Conservation (phyloP, 1,139 yeast genomes). For the Kodamaea sp. region DNA sequence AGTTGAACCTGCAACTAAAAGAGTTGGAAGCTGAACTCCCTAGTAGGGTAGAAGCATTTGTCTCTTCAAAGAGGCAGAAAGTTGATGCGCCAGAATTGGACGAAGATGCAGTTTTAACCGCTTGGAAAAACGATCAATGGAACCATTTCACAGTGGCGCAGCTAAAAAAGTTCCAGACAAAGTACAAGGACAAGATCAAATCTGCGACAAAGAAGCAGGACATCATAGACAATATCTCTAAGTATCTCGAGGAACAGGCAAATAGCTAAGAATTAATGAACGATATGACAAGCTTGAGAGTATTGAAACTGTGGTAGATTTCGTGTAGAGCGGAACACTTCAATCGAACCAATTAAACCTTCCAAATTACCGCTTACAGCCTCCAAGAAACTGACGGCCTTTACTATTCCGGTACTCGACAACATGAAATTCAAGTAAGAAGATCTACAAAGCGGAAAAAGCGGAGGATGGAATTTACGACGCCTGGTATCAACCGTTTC, state of each 20-base stretch:
- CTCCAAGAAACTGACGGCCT: too few relatives aligned
- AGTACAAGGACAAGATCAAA: slow-evolving; percentile 34
- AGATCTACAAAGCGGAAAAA: too few relatives aligned
- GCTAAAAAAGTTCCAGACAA: slow-evolving; percentile 35
- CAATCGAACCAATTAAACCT: too few relatives aligned
- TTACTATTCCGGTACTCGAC: too few relatives aligned
- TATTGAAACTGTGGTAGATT: too few relatives aligned
- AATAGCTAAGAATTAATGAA: background rate
- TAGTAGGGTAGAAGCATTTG: slow-evolving; percentile 10
- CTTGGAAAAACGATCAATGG: slow-evolving; percentile 42
- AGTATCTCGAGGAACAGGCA: slow-evolving; percentile 18
- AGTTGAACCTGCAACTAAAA: slow-evolving; percentile 18
- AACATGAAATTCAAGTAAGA: too few relatives aligned
- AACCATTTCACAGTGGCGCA: slow-evolving; percentile 40
- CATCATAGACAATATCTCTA: slow-evolving; percentile 40
- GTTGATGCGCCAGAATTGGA: slow-evolving; percentile 23
- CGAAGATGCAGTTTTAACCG: slow-evolving; percentile 36
- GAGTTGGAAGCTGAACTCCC: slow-evolving; percentile 13
- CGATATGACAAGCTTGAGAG: too few relatives aligned
- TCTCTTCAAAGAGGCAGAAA: slow-evolving; percentile 20
- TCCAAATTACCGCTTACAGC: too few relatives aligned
- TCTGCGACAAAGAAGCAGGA: slow-evolving; percentile 43
- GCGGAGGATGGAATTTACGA: too few relatives aligned
- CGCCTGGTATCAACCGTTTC: too few relatives aligned
- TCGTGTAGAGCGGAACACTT: too few relatives aligned